These are phyloP conservation scores for Alternaria consortialis DNA, from an alignment of 2,329 filamentous ascomycete species.

Conservation along the genomic window DNA sequence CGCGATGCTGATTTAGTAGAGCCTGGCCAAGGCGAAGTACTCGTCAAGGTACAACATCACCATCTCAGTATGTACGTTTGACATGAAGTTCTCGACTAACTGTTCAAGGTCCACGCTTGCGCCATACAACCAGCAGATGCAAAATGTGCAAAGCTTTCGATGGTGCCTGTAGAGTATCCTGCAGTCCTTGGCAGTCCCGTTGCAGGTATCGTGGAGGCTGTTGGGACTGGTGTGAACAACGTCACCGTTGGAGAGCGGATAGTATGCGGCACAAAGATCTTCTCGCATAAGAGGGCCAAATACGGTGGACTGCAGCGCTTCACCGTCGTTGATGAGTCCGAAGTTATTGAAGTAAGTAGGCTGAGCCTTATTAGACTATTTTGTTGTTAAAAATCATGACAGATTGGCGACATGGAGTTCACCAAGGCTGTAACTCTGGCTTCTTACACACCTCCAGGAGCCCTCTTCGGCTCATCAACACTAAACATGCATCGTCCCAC, in stretches of 20 bases:
- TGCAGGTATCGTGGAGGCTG: slow-evolving; percentile 42
- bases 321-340: slow-evolving; percentile 26
- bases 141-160: slow-evolving; percentile 30
- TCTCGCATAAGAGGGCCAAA: slow-evolving; percentile 28
- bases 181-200: slow-evolving; percentile 40
- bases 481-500: slow-evolving; percentile 27
- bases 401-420: slow-evolving; percentile 35
- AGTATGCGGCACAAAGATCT: slow-evolving; percentile 30
- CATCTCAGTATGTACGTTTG: neutral
- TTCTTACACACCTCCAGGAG: slow-evolving; percentile 38
- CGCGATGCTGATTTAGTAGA: slow-evolving; percentile 26
- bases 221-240: slow-evolving; percentile 41
- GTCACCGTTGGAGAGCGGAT: slow-evolving; percentile 49
- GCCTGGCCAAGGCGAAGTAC: slow-evolving; percentile 28
- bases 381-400: slow-evolving; percentile 19
- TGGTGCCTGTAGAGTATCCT: slow-evolving; percentile 37
- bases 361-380: neutral
- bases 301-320: slow-evolving; percentile 32
- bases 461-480: slow-evolving; percentile 22
- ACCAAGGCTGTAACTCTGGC: slow-evolving; percentile 31
- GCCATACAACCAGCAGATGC: slow-evolving; percentile 42
- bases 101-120: slow-evolving; percentile 26
- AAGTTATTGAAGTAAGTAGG: slow-evolving; percentile 23
- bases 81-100: too few relatives aligned
- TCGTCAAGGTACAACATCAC: slow-evolving; percentile 22